Conservation (phyloP, 352 stramenopile genomes). For the Phytophthora capsici region DNA sequence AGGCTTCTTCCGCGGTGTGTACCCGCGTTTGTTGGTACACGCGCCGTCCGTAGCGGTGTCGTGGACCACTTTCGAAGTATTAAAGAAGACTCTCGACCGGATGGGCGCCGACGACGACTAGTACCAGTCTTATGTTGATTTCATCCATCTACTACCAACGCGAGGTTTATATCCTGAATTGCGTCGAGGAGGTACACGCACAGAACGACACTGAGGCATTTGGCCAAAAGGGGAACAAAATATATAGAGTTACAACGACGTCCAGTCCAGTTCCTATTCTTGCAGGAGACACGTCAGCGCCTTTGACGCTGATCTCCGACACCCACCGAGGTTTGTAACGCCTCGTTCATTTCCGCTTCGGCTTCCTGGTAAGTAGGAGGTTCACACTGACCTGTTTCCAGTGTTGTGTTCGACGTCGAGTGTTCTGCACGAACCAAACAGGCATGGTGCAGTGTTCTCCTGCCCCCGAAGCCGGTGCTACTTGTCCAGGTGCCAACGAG, state of each 20-base stretch:
- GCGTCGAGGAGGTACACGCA: constrained; percentile 21
- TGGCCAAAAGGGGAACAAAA: constrained; percentile 33
- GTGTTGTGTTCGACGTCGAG: constrained; percentile 22
- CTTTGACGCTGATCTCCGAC: background rate
- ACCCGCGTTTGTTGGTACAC: constrained; percentile 95
- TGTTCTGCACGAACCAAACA: constrained; percentile 22
- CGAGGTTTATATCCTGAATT: constrained; percentile 29
- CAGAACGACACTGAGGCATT: constrained; percentile 20
- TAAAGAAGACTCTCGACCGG: constrained; percentile 86
- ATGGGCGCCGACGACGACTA: constrained; percentile 44
- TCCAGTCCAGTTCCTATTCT: constrained; percentile 27
- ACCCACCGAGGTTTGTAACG: constrained; percentile 21
- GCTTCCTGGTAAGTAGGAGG: constrained; percentile 14
- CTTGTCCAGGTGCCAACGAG: no score
- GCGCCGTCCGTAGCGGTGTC: constrained; percentile 98
- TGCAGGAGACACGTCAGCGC: constrained; percentile 20
- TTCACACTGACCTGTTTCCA: background rate
- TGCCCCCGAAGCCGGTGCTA: constrained; percentile 5
- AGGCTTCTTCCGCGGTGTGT: constrained; percentile 96
- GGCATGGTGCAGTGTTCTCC: constrained; percentile 28
- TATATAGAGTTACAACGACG: constrained; percentile 53
- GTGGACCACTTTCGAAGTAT: constrained; percentile 99
- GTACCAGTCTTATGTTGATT: constrained; percentile 24
- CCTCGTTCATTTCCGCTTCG: constrained; percentile 12
- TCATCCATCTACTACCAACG: constrained; percentile 26